Evolutionary conservation across 495 filamentous ascomycete species (phyloP).

Genomic region (Diplogelasinospora grovesii): DNA sequence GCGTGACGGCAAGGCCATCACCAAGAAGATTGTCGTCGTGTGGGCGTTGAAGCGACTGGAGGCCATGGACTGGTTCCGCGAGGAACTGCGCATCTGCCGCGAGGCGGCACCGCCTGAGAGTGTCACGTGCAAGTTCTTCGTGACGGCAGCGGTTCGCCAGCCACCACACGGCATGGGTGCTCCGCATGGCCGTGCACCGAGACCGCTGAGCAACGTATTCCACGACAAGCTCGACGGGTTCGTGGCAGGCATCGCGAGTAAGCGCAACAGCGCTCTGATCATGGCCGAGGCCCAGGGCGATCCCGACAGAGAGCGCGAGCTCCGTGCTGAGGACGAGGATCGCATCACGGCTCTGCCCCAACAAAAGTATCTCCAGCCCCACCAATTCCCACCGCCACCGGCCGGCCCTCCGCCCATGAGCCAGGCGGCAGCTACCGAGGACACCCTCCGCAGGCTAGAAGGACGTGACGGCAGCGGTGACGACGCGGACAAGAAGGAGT

Average conservation of each 20-base stretch:
- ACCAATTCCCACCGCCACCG: constrained; percentile 35
- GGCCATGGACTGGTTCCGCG: constrained; percentile 96
- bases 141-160: constrained; percentile 65
- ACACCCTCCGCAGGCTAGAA: constrained; percentile 38
- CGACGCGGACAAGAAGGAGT: constrained; percentile 9
- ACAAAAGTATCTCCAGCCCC: constrained; percentile 49
- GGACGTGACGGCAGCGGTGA: constrained; percentile 24
- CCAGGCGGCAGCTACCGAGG: constrained; percentile 30
- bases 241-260: constrained; percentile 71
- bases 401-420: constrained; percentile 38
- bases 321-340: constrained; percentile 82
- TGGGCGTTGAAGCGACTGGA: constrained; percentile 88
- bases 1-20: constrained; percentile 86
- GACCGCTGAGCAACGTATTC: constrained; percentile 61
- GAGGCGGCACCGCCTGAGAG: constrained; percentile 76
- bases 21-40: constrained; percentile 79
- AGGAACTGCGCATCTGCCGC: constrained; percentile 84
- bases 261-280: constrained; percentile 75
- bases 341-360: constrained; percentile 72
- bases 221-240: constrained; percentile 81
- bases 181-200: constrained; percentile 42
- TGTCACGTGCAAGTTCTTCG: constrained; percentile 89
- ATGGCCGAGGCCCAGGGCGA: constrained; percentile 76
- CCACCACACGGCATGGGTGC: constrained; percentile 17
- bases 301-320: constrained; percentile 64